Conservation (phyloP, 2,329 filamentous ascomycete species). For the Xylaria hypoxylon region DNA sequence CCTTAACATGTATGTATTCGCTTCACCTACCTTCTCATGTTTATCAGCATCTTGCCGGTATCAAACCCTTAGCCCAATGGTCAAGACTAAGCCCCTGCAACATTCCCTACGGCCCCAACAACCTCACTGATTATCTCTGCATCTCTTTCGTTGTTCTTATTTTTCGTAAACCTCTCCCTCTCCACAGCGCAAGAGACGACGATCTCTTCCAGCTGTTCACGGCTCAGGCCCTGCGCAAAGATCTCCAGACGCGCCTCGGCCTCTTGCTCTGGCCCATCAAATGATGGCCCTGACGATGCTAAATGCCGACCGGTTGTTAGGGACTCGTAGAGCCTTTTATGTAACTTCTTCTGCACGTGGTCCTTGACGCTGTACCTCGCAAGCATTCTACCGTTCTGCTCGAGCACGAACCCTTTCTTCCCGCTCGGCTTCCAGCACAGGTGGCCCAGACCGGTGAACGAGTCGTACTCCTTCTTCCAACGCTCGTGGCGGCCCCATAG, state of each 20-base stretch:
- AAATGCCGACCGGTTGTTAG: not conserved
- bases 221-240: slow-evolving; percentile 10
- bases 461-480: slow-evolving; percentile 21
- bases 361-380: slow-evolving; percentile 6
- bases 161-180: slow-evolving; percentile 2
- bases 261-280: not conserved
- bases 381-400: slow-evolving; percentile 7
- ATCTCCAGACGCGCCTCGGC: slow-evolving; percentile 17
- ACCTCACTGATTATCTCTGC: not conserved
- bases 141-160: slow-evolving; percentile 1
- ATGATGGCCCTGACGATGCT: not conserved
- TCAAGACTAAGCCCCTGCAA: no score
- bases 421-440: slow-evolving; percentile 16
- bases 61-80: no score
- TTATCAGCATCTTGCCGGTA: no score
- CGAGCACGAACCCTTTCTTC: slow-evolving; percentile 3
- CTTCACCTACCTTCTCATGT: no score
- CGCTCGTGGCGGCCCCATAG: slow-evolving; percentile 14
- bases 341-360: not conserved
- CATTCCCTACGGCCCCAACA: not conserved
- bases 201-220: slow-evolving; percentile 18
- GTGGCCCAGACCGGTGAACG: slow-evolving; percentile 9
- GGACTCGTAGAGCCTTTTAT: not conserved
- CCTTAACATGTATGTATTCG: no score
- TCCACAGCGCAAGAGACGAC: slow-evolving; percentile 13